A percentile compares a stretch with the other conserved stretches of the same genome.
Evolutionary conservation across 495 filamentous ascomycete genomes (phyloP).

Genomic region (Terfezia claveryi): DNA sequence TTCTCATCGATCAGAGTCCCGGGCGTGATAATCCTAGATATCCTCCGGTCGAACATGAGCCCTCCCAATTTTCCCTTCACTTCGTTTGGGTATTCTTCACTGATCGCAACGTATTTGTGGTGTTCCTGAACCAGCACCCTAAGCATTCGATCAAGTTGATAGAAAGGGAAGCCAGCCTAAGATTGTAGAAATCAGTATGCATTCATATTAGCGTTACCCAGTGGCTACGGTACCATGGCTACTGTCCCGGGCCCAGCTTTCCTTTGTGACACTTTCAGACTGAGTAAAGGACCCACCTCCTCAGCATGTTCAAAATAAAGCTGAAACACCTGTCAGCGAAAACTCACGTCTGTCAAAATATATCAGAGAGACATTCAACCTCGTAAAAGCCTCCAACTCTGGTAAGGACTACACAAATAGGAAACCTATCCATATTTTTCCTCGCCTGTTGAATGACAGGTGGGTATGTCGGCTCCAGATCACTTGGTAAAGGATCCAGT

Average conservation of each 20-base stretch:
- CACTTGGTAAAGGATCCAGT: not conserved
- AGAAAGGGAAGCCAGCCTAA: conserved; percentile 77
- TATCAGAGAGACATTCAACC: too few relatives aligned
- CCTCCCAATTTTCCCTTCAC: conserved; percentile 35
- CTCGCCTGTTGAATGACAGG: not conserved
- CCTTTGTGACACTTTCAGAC: conserved; percentile 68
- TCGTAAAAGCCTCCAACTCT: too few relatives aligned
- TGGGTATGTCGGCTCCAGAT: not conserved
- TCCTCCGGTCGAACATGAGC: conserved; percentile 57
- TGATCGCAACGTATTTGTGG: conserved; percentile 74
- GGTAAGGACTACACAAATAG: not conserved
- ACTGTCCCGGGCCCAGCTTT: conserved; percentile 27
- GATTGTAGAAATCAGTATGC: not conserved
- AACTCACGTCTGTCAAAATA: too few relatives aligned
- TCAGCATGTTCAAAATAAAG: conserved; percentile 89
- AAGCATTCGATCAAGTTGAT: conserved; percentile 73
- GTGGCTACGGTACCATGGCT: conserved; percentile 1
- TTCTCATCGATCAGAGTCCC: conserved; percentile 94
- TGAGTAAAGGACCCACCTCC: conserved; percentile 63
- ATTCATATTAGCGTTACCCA: not conserved
- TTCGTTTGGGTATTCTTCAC: conserved; percentile 64
- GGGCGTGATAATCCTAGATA: conserved; percentile 74
- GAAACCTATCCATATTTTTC: not conserved
- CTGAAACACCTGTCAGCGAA: conserved; percentile 20
- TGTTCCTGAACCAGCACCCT: conserved; percentile 83